These are phyloP conservation scores for Globisporangium nodosum DNA, from an alignment of 352 stramenopile species.

Conservation along the genomic window DNA sequence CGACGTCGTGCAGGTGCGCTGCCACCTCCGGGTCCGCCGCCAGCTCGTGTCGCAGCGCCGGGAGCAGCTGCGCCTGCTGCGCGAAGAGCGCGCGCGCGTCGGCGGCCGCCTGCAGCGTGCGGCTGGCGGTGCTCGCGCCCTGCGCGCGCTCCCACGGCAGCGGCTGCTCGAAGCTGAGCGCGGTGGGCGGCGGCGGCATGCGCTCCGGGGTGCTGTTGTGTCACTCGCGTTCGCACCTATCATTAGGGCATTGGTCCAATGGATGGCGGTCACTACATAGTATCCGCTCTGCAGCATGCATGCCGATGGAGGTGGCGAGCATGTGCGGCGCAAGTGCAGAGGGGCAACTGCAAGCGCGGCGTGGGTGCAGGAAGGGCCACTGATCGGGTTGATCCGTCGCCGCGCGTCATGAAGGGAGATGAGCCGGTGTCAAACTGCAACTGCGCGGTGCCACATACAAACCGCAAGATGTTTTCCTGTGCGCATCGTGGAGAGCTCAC, in stretches of 20 bases:
- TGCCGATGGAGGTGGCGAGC: too few relatives aligned
- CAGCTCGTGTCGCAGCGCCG: conserved; percentile 49
- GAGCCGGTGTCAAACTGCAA: background rate
- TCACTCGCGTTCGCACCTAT: too few relatives aligned
- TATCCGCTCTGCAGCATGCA: too few relatives aligned
- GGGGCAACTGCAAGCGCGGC: background rate
- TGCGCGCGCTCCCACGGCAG: conserved; percentile 48
- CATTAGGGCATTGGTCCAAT: too few relatives aligned
- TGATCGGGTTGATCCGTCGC: background rate
- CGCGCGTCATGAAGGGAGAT: background rate
- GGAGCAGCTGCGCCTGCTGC: conserved; percentile 49
- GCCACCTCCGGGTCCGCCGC: conserved; percentile 22
- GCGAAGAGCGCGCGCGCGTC: conserved; percentile 49
- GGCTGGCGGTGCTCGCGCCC: conserved; percentile 34
- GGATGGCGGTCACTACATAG: too few relatives aligned
- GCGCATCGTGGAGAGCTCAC: too few relatives aligned
- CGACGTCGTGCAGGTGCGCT: conserved; percentile 59
- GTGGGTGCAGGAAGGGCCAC: background rate
- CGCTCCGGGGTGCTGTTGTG: too few relatives aligned
- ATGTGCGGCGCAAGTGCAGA: too few relatives aligned
- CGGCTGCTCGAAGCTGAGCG: conserved; percentile 35
- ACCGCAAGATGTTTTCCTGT: background rate
- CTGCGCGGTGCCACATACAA: background rate
- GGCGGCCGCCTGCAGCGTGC: conserved; percentile 42
- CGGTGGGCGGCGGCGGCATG: background rate